These are phyloP conservation scores for Rhododendron griersonianum DNA, from an alignment of 148 eudicot genomes.

Conservation along the genomic window DNA sequence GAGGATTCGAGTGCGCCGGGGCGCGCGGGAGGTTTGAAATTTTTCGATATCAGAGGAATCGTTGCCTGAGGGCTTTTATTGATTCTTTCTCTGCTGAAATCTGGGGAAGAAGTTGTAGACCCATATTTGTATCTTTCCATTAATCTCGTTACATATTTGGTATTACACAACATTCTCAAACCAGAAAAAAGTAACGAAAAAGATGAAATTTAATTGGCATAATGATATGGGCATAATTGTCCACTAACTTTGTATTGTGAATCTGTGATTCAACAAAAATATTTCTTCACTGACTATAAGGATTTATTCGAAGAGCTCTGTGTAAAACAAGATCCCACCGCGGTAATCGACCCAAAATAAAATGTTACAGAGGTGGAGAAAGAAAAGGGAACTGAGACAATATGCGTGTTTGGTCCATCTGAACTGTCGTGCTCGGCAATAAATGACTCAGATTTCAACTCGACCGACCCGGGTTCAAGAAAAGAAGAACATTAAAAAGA, in stretches of 20 bases:
- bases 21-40: no score
- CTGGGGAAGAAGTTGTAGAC: slow-evolving; percentile 2
- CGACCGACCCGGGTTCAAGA: no score
- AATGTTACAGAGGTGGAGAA: neutral
- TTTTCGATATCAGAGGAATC: neutral
- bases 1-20: neutral
- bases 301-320: neutral
- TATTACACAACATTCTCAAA: slow-evolving; percentile 4
- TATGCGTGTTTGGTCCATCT: no score
- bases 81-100: neutral
- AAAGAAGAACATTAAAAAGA: no score
- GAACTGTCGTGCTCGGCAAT: no score
- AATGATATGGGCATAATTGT: no score
- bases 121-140: neutral
- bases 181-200: neutral
- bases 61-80: neutral
- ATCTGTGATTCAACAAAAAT: neutral
- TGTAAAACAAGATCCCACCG: no score
- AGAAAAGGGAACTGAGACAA: neutral
- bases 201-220: neutral
- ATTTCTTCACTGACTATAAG: neutral
- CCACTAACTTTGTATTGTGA: no score
- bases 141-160: neutral
- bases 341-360: neutral
- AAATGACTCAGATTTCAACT: no score